Percentiles rank a stretch among this genome's conserved stretches.
Evolutionary conservation across 1,139 yeast genomes (phyloP).

Genomic region (Wickerhamomyces sp.): DNA sequence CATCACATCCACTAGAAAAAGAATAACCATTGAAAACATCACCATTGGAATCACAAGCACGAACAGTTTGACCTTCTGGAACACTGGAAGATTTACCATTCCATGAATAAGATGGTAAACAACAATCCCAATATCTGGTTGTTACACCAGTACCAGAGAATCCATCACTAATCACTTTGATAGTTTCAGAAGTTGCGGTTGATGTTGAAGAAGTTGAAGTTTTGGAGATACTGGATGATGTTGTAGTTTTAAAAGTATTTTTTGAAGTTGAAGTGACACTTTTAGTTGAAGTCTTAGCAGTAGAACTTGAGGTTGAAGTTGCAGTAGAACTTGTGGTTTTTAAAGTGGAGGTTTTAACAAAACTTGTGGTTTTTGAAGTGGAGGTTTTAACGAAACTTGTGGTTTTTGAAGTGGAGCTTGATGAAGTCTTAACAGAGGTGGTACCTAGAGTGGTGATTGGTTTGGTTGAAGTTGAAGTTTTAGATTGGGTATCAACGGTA

Average conservation of each 20-base stretch:
- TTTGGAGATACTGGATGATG: background rate
- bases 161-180: slow-evolving; percentile 2
- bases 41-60: slow-evolving; percentile 9
- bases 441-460: background rate
- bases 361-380: background rate
- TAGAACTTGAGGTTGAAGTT: background rate
- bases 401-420: background rate
- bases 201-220: background rate
- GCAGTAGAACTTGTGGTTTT: background rate
- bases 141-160: slow-evolving; percentile 9
- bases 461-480: no score
- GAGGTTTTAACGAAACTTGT: background rate
- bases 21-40: slow-evolving; percentile 6
- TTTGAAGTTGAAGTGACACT: background rate
- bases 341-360: background rate
- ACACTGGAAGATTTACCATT: slow-evolving; percentile 7
- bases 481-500: background rate
- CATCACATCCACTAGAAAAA: slow-evolving; percentile 9
- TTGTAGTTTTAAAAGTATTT: background rate
- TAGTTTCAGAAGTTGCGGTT: background rate
- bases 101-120: slow-evolving; percentile 11
- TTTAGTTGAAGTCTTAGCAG: background rate
- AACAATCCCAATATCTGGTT: slow-evolving; percentile 13
- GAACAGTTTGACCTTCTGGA: slow-evolving; percentile 5
- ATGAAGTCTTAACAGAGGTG: background rate